Evolutionary conservation across 2,329 filamentous ascomycete species (phyloP).

Genomic region (Salinomyces thailandicus): DNA sequence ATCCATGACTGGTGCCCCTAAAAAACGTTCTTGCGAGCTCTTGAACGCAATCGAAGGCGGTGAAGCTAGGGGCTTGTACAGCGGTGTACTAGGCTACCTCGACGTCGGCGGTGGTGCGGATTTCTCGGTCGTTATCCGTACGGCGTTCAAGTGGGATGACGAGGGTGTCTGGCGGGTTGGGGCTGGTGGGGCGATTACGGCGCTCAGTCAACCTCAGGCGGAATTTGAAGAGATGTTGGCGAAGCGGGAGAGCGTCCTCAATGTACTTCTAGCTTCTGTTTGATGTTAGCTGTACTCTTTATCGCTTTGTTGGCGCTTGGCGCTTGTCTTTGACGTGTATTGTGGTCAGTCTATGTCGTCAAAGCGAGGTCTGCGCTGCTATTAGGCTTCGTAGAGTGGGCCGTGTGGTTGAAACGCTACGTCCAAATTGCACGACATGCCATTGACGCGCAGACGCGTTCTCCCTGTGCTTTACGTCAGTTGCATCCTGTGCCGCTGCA

Average conservation of each 20-base stretch:
- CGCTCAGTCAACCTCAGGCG: constrained; percentile 64
- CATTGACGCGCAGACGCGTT: too few species aligned
- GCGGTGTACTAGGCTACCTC: constrained; percentile 81
- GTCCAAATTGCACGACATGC: too few species aligned
- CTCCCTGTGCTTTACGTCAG: too few species aligned
- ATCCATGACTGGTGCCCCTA: constrained; percentile 93
- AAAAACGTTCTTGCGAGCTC: constrained; percentile 83
- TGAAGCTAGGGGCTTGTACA: constrained; percentile 64
- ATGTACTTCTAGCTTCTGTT: constrained; percentile 7
- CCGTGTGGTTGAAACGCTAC: too few species aligned
- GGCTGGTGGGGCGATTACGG: constrained; percentile 83
- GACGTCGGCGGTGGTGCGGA: constrained; percentile 76
- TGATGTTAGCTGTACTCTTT: too few species aligned
- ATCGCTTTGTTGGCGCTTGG: too few species aligned
- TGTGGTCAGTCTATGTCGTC: too few species aligned
- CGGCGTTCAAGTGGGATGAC: constrained; percentile 55
- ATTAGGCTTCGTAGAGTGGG: too few species aligned
- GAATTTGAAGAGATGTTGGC: constrained; percentile 80
- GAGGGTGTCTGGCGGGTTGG: constrained; percentile 63
- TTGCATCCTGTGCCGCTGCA: too few species aligned
- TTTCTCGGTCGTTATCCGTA: constrained; percentile 85
- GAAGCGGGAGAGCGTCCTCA: constrained; percentile 29
- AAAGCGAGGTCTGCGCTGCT: too few species aligned
- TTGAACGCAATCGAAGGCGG: constrained; percentile 57
- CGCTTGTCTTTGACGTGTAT: too few species aligned